These are phyloP conservation scores for Cyberlindnera sargentensis DNA, from an alignment of 805 yeast species.

Conservation along the genomic window DNA sequence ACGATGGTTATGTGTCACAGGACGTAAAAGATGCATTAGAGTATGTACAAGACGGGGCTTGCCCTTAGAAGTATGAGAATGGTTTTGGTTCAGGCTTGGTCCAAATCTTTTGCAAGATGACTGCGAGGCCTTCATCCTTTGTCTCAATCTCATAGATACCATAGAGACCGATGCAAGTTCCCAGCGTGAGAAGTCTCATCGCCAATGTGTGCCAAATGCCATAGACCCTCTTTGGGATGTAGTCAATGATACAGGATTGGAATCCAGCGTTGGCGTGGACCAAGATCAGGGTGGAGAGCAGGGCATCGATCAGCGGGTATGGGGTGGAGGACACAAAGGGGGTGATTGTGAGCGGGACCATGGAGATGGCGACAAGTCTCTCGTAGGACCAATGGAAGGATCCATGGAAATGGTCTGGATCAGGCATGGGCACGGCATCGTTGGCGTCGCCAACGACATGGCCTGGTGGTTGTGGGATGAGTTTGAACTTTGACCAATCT, in stretches of 20 bases:
- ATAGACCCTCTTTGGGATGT: constrained; percentile 68
- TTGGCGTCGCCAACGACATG: constrained; percentile 64
- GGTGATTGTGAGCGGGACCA: constrained; percentile 56
- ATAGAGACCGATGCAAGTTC: constrained; percentile 58
- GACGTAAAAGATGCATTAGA: background rate
- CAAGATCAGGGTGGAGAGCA: constrained; percentile 47
- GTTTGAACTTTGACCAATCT: constrained; percentile 29
- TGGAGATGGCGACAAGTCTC: constrained; percentile 48
- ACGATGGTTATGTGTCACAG: too few species aligned
- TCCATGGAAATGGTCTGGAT: constrained; percentile 51
- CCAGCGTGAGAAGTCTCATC: constrained; percentile 52
- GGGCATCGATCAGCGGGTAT: constrained; percentile 48
- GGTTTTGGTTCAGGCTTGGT: constrained; percentile 19
- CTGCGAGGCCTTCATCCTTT: constrained; percentile 55
- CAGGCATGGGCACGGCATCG: constrained; percentile 61
- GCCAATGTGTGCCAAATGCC: constrained; percentile 58
- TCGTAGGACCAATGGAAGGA: constrained; percentile 73
- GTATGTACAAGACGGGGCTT: background rate
- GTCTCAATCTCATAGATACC: constrained; percentile 68
- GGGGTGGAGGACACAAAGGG: constrained; percentile 50
- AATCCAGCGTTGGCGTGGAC: constrained; percentile 67
- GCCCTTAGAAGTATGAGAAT: constrained; percentile 1
- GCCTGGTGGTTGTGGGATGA: constrained; percentile 68
- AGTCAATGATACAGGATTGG: constrained; percentile 71
- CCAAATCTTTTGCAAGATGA: constrained; percentile 35